Percentiles rank a stretch among this genome's conserved stretches.
Conservation (phyloP, 1,284 basidiomycete genomes). For the Leccinum insolens region DNA sequence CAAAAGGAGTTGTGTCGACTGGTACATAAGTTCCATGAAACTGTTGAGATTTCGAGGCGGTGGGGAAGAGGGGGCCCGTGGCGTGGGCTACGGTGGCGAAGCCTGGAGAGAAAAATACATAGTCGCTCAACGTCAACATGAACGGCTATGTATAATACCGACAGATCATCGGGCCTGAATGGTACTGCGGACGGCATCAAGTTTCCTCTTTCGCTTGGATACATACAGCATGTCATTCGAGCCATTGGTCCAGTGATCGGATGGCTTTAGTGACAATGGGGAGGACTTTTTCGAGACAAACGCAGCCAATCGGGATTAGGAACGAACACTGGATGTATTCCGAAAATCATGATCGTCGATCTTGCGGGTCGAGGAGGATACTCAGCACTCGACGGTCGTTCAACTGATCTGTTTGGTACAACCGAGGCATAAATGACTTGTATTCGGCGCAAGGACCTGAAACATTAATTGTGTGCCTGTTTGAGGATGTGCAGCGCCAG, state of each 20-base stretch:
- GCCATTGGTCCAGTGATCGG: too few relatives aligned
- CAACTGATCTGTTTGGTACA: neutral
- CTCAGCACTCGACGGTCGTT: neutral
- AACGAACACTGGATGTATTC: neutral
- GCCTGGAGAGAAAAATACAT: too few relatives aligned
- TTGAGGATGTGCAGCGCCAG: neutral
- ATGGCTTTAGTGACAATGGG: neutral
- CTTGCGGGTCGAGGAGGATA: neutral
- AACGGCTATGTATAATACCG: too few relatives aligned
- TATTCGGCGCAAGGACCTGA: neutral
- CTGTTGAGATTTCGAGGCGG: too few relatives aligned
- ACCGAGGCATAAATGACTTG: neutral
- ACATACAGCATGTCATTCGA: neutral
- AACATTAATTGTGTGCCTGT: neutral
- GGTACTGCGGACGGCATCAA: neutral
- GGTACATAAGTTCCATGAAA: too few relatives aligned
- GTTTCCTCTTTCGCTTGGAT: neutral
- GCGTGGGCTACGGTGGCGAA: too few relatives aligned
- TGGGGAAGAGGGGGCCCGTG: too few relatives aligned
- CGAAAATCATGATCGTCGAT: neutral
- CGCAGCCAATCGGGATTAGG: neutral
- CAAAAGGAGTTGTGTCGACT: too few relatives aligned
- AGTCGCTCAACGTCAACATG: too few relatives aligned
- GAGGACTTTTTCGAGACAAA: neutral
- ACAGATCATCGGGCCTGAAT: too few relatives aligned